Evolutionary conservation across 345 rosid species (phyloP).

Genomic region (Ceriops tagal): DNA sequence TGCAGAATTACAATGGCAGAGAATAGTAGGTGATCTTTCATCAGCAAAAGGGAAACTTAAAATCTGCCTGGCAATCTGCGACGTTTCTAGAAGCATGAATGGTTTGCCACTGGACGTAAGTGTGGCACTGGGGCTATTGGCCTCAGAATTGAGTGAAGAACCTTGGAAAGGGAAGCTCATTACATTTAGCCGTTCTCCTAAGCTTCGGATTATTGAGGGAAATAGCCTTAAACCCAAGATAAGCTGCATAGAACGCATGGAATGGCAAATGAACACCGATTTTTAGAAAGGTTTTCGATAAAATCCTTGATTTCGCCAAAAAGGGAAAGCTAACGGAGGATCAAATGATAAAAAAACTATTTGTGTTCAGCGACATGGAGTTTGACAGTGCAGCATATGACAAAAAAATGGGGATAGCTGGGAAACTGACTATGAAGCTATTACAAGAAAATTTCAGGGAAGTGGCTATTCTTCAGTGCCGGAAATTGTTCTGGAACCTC

Average conservation of each 20-base stretch:
- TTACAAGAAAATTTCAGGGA: conserved; percentile 12
- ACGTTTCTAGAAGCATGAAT: conserved; percentile 9
- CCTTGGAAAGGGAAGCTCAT: conserved; percentile 16
- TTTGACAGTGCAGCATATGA: no score
- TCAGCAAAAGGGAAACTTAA: conserved; percentile 4
- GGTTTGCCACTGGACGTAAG: conserved; percentile 6
- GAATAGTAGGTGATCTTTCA: conserved; percentile 23
- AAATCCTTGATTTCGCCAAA: no score
- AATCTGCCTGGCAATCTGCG: conserved; percentile 11
- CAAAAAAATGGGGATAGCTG: not conserved
- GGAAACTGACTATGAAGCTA: conserved; percentile 13
- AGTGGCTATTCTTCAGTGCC: conserved; percentile 14
- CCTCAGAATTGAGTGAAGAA: conserved; percentile 12
- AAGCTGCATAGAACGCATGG: no score
- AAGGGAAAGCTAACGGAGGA: no score
- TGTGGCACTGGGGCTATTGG: conserved; percentile 6
- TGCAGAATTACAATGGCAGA: conserved; percentile 25
- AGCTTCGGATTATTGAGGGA: not conserved
- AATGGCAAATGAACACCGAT: no score
- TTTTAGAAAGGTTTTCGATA: no score
- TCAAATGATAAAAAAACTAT: no score
- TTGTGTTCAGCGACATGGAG: no score
- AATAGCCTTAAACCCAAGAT: no score
- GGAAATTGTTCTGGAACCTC: conserved; percentile 34
- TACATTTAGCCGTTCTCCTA: conserved; percentile 5